phyloP scores from a whole-genome alignment of 169 alveolate genomes.

The Plasmodium malariae region DNA sequence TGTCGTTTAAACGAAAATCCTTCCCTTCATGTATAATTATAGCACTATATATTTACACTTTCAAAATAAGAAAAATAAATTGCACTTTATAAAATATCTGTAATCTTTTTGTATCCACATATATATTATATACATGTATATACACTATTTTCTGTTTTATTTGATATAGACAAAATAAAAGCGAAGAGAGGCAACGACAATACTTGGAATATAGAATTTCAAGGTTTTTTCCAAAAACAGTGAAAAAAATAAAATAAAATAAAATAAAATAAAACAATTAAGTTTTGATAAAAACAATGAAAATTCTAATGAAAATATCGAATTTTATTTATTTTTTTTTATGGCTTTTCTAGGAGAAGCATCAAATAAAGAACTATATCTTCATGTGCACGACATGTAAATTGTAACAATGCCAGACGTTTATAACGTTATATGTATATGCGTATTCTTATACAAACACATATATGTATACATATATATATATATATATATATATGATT shows the following conservation, averaged over 20 bases:
- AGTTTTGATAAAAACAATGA: background rate
- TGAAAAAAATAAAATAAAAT: background rate
- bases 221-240: slow-evolving; percentile 39
- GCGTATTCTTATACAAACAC: background rate
- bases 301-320: background rate
- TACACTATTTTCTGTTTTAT: background rate
- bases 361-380: slow-evolving; percentile 49
- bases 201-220: slow-evolving; percentile 67
- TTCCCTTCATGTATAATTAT: slow-evolving; percentile 56
- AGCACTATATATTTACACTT: background rate
- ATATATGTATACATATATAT: slow-evolving; percentile 8
- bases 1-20: slow-evolving; percentile 9
- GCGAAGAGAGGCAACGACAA: slow-evolving; percentile 59
- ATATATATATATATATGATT: background rate
- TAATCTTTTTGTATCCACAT: too few species aligned
- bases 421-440: background rate
- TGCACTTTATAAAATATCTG: too few species aligned
- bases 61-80: background rate
- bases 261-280: background rate
- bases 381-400: slow-evolving; percentile 75
- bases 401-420: background rate
- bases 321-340: background rate
- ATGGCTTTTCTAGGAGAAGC: slow-evolving; percentile 23
- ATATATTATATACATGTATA: slow-evolving; percentile 16
- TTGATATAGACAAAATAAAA: slow-evolving; percentile 44